Conservation (phyloP, 1,139 yeast species). For the Casaregolazyma suthepensis region DNA sequence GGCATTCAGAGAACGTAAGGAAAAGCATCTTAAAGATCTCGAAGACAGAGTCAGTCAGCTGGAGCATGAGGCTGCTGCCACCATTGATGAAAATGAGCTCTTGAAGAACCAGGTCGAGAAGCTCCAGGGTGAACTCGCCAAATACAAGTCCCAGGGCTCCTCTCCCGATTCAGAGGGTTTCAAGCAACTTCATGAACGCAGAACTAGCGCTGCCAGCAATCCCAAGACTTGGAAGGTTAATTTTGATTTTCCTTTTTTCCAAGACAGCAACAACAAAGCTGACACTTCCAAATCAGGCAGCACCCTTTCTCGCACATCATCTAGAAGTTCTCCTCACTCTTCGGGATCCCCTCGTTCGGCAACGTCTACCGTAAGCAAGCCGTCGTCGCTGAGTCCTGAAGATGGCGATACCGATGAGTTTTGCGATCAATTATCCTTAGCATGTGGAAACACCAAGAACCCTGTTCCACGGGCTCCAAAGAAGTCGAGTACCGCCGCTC, state of each 20-base stretch:
- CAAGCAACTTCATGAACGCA: background rate
- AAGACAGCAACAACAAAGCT: slow-evolving; percentile 8
- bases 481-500: background rate
- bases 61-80: slow-evolving; percentile 62
- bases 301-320: slow-evolving; percentile 8
- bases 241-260: slow-evolving; percentile 40
- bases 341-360: slow-evolving; percentile 5
- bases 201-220: background rate
- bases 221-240: slow-evolving; percentile 21
- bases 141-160: slow-evolving; percentile 33
- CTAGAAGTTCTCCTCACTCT: slow-evolving; percentile 2
- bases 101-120: slow-evolving; percentile 70
- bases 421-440: slow-evolving; percentile 67
- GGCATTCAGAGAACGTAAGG: slow-evolving; percentile 93
- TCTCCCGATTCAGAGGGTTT: background rate
- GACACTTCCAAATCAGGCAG: slow-evolving; percentile 10
- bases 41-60: slow-evolving; percentile 69
- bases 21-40: slow-evolving; percentile 74
- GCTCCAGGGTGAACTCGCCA: slow-evolving; percentile 63
- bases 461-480: slow-evolving; percentile 53
- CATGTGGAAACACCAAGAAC: slow-evolving; percentile 61
- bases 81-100: slow-evolving; percentile 65
- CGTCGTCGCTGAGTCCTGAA: background rate
- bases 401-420: slow-evolving; percentile 41
- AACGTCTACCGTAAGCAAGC: background rate